Evolutionary conservation across 257 asterid genomes (phyloP).

Genomic region (Nicotiana obtusifolia): DNA sequence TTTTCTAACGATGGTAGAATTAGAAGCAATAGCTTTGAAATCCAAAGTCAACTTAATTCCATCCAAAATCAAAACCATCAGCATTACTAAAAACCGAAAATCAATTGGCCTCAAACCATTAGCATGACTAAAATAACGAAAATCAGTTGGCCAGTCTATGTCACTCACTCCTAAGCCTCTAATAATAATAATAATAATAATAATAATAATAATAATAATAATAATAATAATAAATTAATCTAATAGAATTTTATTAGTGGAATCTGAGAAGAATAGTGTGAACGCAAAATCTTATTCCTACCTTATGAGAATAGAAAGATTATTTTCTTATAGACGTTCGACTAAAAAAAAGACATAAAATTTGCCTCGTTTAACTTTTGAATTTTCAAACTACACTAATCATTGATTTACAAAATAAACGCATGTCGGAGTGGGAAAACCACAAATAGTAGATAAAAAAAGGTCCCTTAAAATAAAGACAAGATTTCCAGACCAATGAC

Average conservation of each 20-base stretch:
- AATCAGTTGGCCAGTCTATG: background rate
- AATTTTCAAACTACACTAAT: background rate
- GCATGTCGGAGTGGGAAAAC: background rate
- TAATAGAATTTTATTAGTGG: too few relatives aligned
- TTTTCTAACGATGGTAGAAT: too few relatives aligned
- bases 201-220: too few relatives aligned
- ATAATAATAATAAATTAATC: too few relatives aligned
- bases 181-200: too few relatives aligned
- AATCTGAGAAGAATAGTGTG: rapidly evolving
- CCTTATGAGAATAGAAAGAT: rapidly evolving
- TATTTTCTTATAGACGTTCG: rapidly evolving
- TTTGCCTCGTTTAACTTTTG: background rate
- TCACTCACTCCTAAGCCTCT: background rate
- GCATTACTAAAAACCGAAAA: too few relatives aligned
- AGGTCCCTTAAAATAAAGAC: background rate
- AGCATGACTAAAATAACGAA: background rate
- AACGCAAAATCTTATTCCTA: too few relatives aligned
- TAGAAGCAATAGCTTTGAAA: background rate
- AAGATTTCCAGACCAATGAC: constrained; percentile 29
- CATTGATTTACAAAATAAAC: background rate
- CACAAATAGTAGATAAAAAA: background rate
- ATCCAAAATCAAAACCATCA: too few relatives aligned
- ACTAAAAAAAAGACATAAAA: rapidly evolving
- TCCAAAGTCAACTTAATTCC: background rate
- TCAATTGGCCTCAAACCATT: background rate